Evolutionary conservation across 1,139 yeast species (phyloP).

Genomic region (Geotrichum cucujoidarum): DNA sequence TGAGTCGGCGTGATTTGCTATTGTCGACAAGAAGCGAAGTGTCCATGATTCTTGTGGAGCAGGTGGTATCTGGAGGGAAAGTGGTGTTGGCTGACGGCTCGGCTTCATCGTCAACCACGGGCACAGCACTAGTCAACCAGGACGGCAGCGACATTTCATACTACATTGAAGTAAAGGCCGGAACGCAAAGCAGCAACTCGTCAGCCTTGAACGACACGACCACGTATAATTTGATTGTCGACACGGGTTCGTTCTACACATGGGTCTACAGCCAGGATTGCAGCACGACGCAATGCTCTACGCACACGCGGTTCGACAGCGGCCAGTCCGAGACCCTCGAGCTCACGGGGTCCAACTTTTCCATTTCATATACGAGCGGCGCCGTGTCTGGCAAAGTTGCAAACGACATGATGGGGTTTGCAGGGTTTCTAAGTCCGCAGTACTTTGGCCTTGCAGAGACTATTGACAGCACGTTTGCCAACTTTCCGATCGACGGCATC

Average conservation of each 20-base stretch:
- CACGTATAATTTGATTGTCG: slow-evolving; percentile 50
- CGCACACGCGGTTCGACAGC: slow-evolving; percentile 36
- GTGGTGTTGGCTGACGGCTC: not conserved
- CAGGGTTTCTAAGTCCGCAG: slow-evolving; percentile 43
- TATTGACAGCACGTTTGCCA: slow-evolving; percentile 51
- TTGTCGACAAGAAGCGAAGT: not conserved
- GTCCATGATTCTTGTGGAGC: slow-evolving; percentile 6
- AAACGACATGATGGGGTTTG: slow-evolving; percentile 41
- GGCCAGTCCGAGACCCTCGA: slow-evolving; percentile 28
- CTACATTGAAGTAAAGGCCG: slow-evolving; percentile 29
- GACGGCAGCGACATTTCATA: slow-evolving; percentile 34
- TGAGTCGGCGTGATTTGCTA: slow-evolving; percentile 3
- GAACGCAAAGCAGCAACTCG: slow-evolving; percentile 18
- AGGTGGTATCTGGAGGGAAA: not conserved
- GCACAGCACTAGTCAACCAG: slow-evolving; percentile 26
- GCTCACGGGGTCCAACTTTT: slow-evolving; percentile 36
- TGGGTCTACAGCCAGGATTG: slow-evolving; percentile 61
- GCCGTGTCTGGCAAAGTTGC: slow-evolving; percentile 48
- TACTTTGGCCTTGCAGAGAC: slow-evolving; percentile 50
- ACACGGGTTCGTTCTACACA: slow-evolving; percentile 60
- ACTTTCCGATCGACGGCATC: slow-evolving; percentile 55
- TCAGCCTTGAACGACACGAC: not conserved
- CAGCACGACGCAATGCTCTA: slow-evolving; percentile 43
- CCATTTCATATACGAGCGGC: slow-evolving; percentile 53
- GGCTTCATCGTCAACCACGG: not conserved